Evolutionary conservation across 106 monocot species (phyloP), one percentile per base, ranked within the genome.

Genomic region (Cymbidium sinense): DNA sequence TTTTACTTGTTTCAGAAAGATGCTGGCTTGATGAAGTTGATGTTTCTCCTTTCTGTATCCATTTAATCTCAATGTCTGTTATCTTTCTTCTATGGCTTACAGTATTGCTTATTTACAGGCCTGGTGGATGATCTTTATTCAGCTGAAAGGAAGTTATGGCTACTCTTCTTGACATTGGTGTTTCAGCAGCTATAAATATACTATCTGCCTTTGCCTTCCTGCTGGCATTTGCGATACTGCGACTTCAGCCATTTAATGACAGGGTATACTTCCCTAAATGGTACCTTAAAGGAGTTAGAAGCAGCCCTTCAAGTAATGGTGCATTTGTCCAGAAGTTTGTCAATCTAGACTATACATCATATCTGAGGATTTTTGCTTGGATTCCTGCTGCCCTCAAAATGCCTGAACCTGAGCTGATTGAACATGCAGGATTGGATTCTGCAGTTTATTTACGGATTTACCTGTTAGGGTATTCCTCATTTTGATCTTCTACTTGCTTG

Each of bases 201-300:
- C 79, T 91, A 7, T 77, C 43, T 71, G 87, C 87, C 10, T 37
- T 87, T 39, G 81, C 75, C 29, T 91, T 91, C 78, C 70, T 91
- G 19, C 33, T 91, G 39, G 69, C 78, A 69, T 91, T 91, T 86
- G 90, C 87, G 21, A 43, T 91, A 15, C 71, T 91, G 23, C 71
- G 90, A 29, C 71, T 91, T 36, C 90, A 91, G 69, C 90, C 90
- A 34, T 75, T 91, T 54, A 87, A 87, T 82, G 90, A 91, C 64
- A 83, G 87, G 50, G 87, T 91, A 3, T 91, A 87, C 77, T 91
- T 91, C 78, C 90, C 90, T 36, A 91, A 91, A 77, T 91, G 90
- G 90, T 91, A 91, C 29, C 47, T 91, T 25, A 81, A 81, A 43
- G 87, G 90, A 71, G 55, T 91, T 44, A 85, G 90, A 75, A 77